Percentiles rank a stretch among this genome's conserved stretches.
Evolutionary conservation across 2,329 filamentous ascomycete species (phyloP).

Genomic region (Microsporum ferrugineum): DNA sequence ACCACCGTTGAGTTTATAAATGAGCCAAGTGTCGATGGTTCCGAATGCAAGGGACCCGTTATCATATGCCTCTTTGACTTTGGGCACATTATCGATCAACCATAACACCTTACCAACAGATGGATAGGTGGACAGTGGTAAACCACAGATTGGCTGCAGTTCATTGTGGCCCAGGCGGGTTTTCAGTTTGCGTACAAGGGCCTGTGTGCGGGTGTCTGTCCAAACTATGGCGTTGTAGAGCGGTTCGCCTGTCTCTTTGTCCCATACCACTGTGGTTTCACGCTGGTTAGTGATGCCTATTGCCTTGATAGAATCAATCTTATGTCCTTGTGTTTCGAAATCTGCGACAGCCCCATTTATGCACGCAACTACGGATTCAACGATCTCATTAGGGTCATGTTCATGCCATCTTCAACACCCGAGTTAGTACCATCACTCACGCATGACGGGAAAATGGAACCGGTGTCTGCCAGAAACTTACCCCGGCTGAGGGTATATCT

Average conservation of each 20-base stretch:
- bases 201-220: conserved; percentile 73
- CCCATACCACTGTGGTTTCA: conserved; percentile 80
- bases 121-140: conserved; percentile 80
- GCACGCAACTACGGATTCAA: conserved; percentile 64
- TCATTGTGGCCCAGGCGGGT: conserved; percentile 54
- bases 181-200: conserved; percentile 67
- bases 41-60: conserved; percentile 70
- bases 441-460: background rate
- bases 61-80: conserved; percentile 63
- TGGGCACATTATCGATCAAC: conserved; percentile 61
- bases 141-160: conserved; percentile 59
- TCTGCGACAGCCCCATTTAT: conserved; percentile 64
- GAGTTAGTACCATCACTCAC: background rate
- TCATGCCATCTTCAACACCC: conserved; percentile 62
- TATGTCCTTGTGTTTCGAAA: conserved; percentile 60
- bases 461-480: conserved; percentile 37
- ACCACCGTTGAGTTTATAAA: conserved; percentile 70
- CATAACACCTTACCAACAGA: conserved; percentile 76
- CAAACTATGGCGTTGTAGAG: conserved; percentile 84
- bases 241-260: conserved; percentile 65
- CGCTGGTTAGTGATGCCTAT: conserved; percentile 86
- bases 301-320: conserved; percentile 56
- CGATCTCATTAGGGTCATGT: conserved; percentile 68
- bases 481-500: conserved; percentile 80
- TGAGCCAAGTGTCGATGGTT: conserved; percentile 78